Evolutionary conservation across 2,329 filamentous ascomycete genomes (phyloP).

Genomic region (Aspergillus caelatus): DNA sequence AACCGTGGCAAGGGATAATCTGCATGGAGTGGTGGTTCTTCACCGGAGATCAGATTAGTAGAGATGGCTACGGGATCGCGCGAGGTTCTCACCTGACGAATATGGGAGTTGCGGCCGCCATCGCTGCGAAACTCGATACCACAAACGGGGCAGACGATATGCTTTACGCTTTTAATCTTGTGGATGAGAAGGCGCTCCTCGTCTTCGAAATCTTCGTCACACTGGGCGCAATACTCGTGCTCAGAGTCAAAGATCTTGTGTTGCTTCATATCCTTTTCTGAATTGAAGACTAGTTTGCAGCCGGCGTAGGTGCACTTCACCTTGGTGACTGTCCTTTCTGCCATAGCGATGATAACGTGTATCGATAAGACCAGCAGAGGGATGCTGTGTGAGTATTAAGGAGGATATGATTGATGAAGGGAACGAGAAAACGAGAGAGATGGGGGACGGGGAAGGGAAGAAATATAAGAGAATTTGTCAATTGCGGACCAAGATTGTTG

Average conservation of each 20-base stretch:
- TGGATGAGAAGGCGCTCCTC: constrained; percentile 52
- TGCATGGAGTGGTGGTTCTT: constrained; percentile 55
- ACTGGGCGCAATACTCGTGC: constrained; percentile 46
- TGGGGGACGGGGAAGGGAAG: background rate
- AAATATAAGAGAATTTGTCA: background rate
- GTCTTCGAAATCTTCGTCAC: constrained; percentile 50
- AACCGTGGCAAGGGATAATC: constrained; percentile 53
- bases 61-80: background rate
- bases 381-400: background rate
- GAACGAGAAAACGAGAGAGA: background rate
- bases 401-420: background rate
- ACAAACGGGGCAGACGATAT: constrained; percentile 61
- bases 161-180: constrained; percentile 49
- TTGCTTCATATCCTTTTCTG: constrained; percentile 48
- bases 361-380: background rate
- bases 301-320: constrained; percentile 50
- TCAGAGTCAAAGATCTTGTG: constrained; percentile 52
- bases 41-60: background rate
- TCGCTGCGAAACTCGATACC: constrained; percentile 58
- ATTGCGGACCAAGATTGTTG: too few species aligned
- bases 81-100: constrained; percentile 49
- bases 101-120: constrained; percentile 55
- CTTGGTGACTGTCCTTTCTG: constrained; percentile 14
- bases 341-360: constrained; percentile 7
- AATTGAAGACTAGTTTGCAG: constrained; percentile 52